Conservation (phyloP, 805 yeast genomes). For the Wickerhamiella azyma region DNA sequence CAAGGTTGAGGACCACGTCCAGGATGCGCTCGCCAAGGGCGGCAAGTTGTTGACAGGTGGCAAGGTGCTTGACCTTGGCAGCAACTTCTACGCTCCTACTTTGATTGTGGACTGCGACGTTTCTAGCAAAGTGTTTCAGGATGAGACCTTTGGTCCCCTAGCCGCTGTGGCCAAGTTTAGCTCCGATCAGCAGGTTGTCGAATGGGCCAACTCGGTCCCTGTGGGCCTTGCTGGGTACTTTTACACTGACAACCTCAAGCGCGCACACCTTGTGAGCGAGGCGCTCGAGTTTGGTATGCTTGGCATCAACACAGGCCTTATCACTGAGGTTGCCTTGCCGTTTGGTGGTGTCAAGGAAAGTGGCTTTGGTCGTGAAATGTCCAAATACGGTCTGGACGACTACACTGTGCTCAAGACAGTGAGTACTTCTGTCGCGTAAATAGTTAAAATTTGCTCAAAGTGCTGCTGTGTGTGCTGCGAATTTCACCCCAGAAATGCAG, state of each 20-base stretch:
- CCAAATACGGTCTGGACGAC: constrained; percentile 62
- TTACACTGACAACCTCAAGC: constrained; percentile 41
- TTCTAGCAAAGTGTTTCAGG: constrained; percentile 41
- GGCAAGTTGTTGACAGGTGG: constrained; percentile 59
- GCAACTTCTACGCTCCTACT: constrained; percentile 54
- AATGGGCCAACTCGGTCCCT: constrained; percentile 48
- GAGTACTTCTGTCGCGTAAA: constrained; percentile 28
- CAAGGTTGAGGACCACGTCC: constrained; percentile 48
- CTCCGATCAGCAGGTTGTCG: constrained; percentile 50
- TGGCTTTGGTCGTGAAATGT: constrained; percentile 74
- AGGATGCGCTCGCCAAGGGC: constrained; percentile 52
- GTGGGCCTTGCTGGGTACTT: constrained; percentile 73
- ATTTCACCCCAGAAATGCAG: too few species aligned
- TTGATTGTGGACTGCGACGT: constrained; percentile 47
- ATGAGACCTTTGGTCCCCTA: constrained; percentile 74
- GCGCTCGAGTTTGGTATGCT: constrained; percentile 67
- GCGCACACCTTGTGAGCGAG: constrained; percentile 50
- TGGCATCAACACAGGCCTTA: constrained; percentile 62
- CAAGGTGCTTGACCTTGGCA: constrained; percentile 40
- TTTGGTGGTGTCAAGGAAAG: constrained; percentile 65
- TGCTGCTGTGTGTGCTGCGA: too few species aligned
- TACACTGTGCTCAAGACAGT: constrained; percentile 53
- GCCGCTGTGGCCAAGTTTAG: constrained; percentile 55
- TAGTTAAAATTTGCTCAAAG: too few species aligned
- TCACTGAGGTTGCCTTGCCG: constrained; percentile 40